Conservation (phyloP, 352 stramenopile genomes). For the Pythium utonaiense region DNA sequence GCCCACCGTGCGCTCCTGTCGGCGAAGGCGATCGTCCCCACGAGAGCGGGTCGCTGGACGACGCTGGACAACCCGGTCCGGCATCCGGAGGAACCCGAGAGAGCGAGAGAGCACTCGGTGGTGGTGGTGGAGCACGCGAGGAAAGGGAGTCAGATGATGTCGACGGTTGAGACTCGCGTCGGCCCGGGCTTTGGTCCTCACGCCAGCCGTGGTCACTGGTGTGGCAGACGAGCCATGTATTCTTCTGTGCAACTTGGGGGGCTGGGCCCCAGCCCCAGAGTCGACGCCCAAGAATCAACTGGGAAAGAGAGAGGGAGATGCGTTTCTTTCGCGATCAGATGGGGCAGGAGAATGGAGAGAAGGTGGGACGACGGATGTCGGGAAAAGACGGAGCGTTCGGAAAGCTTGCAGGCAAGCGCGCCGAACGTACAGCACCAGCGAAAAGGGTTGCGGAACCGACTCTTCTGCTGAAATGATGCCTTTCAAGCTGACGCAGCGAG, state of each 20-base stretch:
- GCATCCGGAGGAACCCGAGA: too few relatives aligned
- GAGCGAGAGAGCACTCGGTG: slow-evolving; percentile 1
- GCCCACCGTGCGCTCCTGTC: background rate
- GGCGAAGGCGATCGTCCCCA: background rate
- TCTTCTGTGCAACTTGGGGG: too few relatives aligned
- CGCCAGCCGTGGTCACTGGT: slow-evolving; percentile 1
- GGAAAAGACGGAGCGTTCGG: slow-evolving; percentile 9
- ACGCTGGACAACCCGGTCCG: too few relatives aligned
- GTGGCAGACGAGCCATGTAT: background rate
- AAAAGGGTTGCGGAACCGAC: slow-evolving; percentile 14
- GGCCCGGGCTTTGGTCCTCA: slow-evolving; percentile 1
- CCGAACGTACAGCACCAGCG: slow-evolving; percentile 10
- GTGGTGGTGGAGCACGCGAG: slow-evolving; percentile 1
- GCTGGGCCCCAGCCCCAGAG: too few relatives aligned
- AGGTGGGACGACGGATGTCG: slow-evolving; percentile 7
- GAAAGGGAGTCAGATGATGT: slow-evolving; percentile 1
- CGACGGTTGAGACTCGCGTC: background rate
- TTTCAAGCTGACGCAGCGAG: background rate
- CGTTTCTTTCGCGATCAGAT: slow-evolving; percentile 6
- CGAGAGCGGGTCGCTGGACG: background rate
- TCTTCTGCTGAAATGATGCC: slow-evolving; percentile 15
- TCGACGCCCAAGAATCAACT: background rate
- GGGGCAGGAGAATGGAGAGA: slow-evolving; percentile 8
- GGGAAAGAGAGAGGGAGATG: slow-evolving; percentile 8
- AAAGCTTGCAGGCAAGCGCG: slow-evolving; percentile 15